Base-by-base conservation (phyloP, 2,329 filamentous ascomycete genomes). In the Epichloe hybrida region DNA sequence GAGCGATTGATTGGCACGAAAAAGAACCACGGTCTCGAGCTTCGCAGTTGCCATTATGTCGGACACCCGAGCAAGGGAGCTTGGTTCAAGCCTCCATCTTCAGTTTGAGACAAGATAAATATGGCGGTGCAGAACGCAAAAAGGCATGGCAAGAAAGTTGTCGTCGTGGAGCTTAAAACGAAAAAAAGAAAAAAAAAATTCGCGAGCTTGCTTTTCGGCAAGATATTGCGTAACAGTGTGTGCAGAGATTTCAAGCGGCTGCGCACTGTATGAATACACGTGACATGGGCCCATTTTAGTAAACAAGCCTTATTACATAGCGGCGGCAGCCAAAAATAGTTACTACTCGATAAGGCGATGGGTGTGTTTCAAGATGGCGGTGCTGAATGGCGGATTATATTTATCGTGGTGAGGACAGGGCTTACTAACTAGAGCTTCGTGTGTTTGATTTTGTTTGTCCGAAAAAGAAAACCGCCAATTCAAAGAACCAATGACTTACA, bases 151-250 rank as follows among this genome's bases (percentile, higher is more conserved):
- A 31, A 31, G 27, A 31, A 1, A 44, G 40, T 4, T 13, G 20
- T 8, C 5, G 12, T n/a, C 12, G 27, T 44, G 27, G 42, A 9
- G 27, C 27, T 31, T 9, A 0, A 15, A 35, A n/a, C 8, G 34
- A 42, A 9, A 35, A n/a, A 31, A 34, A 42, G 9, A 41, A 46
- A 46, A 7, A 7, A 0, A 7, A 34, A 27, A 21, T 31, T 17
- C 17, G 1, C 9, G 12, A 43, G 13, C 12, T 31, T 8, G 35
- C 20, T 38, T 54, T 56, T 54, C 54, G 53, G 49, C 54, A 59
- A 61, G 61, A 64, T 66, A 66, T 65, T 61, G 58, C 3, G 39
- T 51, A 38, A 64, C 64, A 65, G 64, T 66, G 64, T 52, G 27
- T 58, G 52, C 42, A 62, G 63, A 61, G 50, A 55, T 61, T 64